phyloP scores from a whole-genome alignment of 306 rosid genomes.

The Vigna hirtella region DNA sequence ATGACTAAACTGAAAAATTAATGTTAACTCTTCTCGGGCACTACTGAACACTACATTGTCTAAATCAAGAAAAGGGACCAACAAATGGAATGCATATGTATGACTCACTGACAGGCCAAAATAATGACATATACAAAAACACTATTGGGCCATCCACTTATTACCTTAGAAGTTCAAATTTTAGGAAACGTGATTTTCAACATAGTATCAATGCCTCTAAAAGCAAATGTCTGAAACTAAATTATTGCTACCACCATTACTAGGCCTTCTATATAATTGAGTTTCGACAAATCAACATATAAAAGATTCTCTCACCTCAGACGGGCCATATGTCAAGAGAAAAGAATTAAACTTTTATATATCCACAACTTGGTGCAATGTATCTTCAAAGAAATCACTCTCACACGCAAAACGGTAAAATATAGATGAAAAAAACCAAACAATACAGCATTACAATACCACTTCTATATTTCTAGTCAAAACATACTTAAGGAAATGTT shows the following conservation, averaged over 20 bases:
- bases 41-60: neutral
- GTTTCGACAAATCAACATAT: neutral
- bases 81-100: neutral
- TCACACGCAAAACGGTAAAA: neutral
- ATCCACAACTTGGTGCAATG: neutral
- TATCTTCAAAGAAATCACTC: neutral
- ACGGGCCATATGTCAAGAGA: neutral
- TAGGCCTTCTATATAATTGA: neutral
- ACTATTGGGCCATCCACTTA: neutral
- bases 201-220: neutral
- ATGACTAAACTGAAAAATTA: neutral
- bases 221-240: neutral
- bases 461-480: neutral
- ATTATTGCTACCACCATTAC: neutral
- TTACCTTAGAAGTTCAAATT: neutral
- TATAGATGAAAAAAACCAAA: neutral
- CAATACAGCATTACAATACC: neutral
- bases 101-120: neutral
- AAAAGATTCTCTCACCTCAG: neutral
- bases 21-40: neutral
- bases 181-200: neutral
- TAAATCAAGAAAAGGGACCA: slow-evolving; percentile 1
- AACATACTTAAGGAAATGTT: neutral
- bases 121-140: neutral
- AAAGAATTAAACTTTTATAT: neutral